Conservation (phyloP, 2,329 filamentous ascomycete species). For the Scedosporium aurantiacum region DNA sequence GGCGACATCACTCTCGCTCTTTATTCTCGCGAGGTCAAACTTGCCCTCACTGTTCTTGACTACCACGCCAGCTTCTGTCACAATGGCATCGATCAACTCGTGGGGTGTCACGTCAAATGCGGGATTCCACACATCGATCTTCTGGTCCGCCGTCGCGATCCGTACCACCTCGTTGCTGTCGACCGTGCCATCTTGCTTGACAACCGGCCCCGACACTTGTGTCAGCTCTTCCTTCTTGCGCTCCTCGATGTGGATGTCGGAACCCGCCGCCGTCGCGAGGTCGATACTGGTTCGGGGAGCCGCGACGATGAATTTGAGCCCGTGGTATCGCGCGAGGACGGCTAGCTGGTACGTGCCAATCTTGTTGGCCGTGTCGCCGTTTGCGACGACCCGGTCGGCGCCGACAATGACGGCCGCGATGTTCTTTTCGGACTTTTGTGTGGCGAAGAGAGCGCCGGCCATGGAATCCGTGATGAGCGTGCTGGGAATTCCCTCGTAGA, state of each 20-base stretch:
- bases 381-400: slow-evolving; percentile 87
- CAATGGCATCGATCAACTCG: slow-evolving; percentile 80
- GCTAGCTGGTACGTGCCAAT: slow-evolving; percentile 91
- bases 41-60: slow-evolving; percentile 61
- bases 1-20: slow-evolving; percentile 4
- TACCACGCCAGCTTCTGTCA: slow-evolving; percentile 83
- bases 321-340: slow-evolving; percentile 79
- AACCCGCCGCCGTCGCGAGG: slow-evolving; percentile 63
- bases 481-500: slow-evolving; percentile 81
- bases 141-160: slow-evolving; percentile 67
- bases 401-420: slow-evolving; percentile 87
- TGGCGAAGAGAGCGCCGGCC: slow-evolving; percentile 73
- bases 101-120: slow-evolving; percentile 92
- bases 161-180: slow-evolving; percentile 54
- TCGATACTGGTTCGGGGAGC: slow-evolving; percentile 94
- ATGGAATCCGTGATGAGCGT: slow-evolving; percentile 95
- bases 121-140: slow-evolving; percentile 88
- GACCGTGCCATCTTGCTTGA: slow-evolving; percentile 50
- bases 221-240: slow-evolving; percentile 73
- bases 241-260: slow-evolving; percentile 83
- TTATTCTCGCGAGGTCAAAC: slow-evolving; percentile 38
- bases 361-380: slow-evolving; percentile 97
- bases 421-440: slow-evolving; percentile 48
- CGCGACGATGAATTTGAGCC: slow-evolving; percentile 88
- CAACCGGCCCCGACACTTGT: slow-evolving; percentile 66